Base-by-base conservation (phyloP, 164 flowering plant species). In the Hamamelis virginiana region DNA sequence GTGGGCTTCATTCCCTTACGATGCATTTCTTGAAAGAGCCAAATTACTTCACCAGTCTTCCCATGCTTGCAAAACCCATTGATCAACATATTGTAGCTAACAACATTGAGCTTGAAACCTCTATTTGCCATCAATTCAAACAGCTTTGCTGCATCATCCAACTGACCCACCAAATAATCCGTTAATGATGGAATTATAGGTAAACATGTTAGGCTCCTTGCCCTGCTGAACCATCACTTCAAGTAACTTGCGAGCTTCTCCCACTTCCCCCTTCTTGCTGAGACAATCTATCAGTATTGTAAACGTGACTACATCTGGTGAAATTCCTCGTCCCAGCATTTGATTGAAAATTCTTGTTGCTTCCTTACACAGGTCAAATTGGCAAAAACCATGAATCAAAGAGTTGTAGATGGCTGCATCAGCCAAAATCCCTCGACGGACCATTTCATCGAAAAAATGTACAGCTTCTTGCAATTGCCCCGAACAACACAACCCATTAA, bases 61-160 rank as follows among this genome's bases (percentile, higher is more conserved):
- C 14, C 19, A 11, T 10, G 26, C 65, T 59, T 72, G 41, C 69
- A 71, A 41, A 59, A 72, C n/a, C 69, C 75, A 5, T 47, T 58
- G 9, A 72, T 71, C 41, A 72, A 19, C 1, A 46, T 67, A 51
- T 41, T 61, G 59, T 72, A 66, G 66, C 52, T 38, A 23, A 41
- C 8, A 18, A 43, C 45, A 52, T 48, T 28, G 2, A 64, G 61
- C 9, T 11, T 5, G 22, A 60, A 5, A 10, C 66, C 64, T 14
- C 44, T 60, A 52, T 48, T 19, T 1, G 1, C 53, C 75, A 72
- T 58, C 14, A 21, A 16, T 19, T 66, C 43, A 22, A 72, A 66
- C 9, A 65, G 10, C 18, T 23, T 48, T 48, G 14, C 21, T 15
- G 75, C 75, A 45, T 66, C 55, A 21, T 66, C 60, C 46, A 66